Evolutionary conservation across 106 monocot genomes (phyloP).

Genomic region (Acanthochlamys bracteata): DNA sequence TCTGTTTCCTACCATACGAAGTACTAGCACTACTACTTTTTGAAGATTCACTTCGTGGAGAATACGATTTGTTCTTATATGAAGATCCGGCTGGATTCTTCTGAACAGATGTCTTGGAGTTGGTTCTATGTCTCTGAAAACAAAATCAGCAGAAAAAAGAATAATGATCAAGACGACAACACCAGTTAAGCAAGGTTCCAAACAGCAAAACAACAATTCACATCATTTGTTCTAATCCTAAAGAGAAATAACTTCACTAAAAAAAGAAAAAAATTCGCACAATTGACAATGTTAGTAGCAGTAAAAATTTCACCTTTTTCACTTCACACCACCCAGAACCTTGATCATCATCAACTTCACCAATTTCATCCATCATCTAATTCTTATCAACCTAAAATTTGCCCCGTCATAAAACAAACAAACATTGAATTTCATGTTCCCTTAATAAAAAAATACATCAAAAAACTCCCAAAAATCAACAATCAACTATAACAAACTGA

Average conservation of each 20-base stretch:
- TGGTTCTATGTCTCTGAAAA: slow-evolving; percentile 51
- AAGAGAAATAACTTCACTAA: background rate
- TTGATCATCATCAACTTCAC: slow-evolving; percentile 43
- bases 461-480: background rate
- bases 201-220: background rate
- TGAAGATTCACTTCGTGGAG: slow-evolving; percentile 10
- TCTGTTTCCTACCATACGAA: slow-evolving; percentile 6
- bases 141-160: background rate
- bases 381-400: background rate
- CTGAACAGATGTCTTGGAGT: slow-evolving; percentile 41
- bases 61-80: slow-evolving; percentile 13
- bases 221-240: background rate
- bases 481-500: background rate
- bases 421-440: background rate
- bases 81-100: slow-evolving; percentile 31
- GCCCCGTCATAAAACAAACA: background rate
- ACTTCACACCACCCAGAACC: slow-evolving; percentile 82
- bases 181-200: background rate
- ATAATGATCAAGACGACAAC: background rate
- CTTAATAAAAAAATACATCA: background rate
- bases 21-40: slow-evolving; percentile 21
- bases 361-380: slow-evolving; percentile 39
- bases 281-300: background rate
- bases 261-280: background rate
- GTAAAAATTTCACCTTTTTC: slow-evolving; percentile 43